These are phyloP conservation scores for Hanseniaspora lachancei DNA, from an alignment of 805 yeast species.

Conservation along the genomic window DNA sequence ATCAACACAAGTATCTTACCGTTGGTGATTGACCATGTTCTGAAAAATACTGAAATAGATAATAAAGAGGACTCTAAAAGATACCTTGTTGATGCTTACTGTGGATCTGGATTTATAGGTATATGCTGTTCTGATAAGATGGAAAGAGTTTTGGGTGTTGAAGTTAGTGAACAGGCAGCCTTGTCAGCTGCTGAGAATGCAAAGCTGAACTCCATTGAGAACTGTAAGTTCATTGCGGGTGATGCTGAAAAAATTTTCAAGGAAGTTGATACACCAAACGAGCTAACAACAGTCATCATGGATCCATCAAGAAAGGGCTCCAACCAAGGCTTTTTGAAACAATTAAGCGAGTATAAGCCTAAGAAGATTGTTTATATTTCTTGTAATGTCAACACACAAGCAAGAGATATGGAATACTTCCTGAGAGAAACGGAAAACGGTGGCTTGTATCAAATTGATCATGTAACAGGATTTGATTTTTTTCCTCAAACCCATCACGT, in stretches of 20 bases:
- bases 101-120: conserved; percentile 91
- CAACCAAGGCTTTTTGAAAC: conserved; percentile 74
- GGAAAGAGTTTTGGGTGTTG: conserved; percentile 83
- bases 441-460: conserved; percentile 52
- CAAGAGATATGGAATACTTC: conserved; percentile 81
- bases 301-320: conserved; percentile 98
- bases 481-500: conserved; percentile 93
- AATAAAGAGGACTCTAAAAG: conserved; percentile 36
- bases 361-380: conserved; percentile 84
- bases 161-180: conserved; percentile 81
- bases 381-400: conserved; percentile 96
- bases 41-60: conserved; percentile 40
- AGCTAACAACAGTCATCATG: conserved; percentile 72
- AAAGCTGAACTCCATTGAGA: conserved; percentile 53
- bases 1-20: conserved; percentile 88
- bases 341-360: conserved; percentile 71
- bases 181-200: conserved; percentile 79
- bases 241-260: conserved; percentile 84
- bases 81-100: conserved; percentile 83
- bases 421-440: conserved; percentile 54
- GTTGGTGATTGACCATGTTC: conserved; percentile 65
- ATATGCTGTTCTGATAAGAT: conserved; percentile 73
- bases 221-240: conserved; percentile 77
- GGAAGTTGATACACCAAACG: conserved; percentile 59
- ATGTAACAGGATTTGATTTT: conserved; percentile 88